Evolutionary conservation across 148 eudicot genomes (phyloP), one percentile per base, ranked within the genome.

Genomic region (Arbutus unedo): DNA sequence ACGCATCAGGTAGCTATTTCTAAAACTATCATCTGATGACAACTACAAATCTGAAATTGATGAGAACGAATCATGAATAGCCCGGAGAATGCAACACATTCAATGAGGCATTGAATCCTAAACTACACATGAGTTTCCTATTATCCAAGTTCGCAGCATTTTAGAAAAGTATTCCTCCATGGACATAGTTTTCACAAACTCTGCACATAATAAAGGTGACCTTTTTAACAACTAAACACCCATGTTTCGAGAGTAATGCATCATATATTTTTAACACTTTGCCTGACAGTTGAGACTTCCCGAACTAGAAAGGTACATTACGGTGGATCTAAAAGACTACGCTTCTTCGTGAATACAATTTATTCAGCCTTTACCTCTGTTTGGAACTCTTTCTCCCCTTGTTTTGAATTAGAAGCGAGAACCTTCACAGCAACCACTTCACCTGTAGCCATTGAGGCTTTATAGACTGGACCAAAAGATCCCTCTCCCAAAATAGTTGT

Each of bases 371-470:
- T 81, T 86, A 97, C 99, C 97, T 97, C 99, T 70, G 98, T 97
- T 83, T 94, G 96, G 86, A 97, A 97, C 92, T 97, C 98, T 81
- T 74, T 97, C 80, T 97, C 99, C 76, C 99, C 99, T 85, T 97
- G 99, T 88, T 88, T 97, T 6, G 99, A 97, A 88, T 92, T 56
- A 75, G 98, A 94, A 79, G 99, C 99, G 82, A 97, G 92, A 82
- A 90, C 99, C 87, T 97, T 97, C 77, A 97, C 92, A 38, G 99
- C 99, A 78, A 91, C 93, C 79, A 97, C 92, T 83, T 88, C 98
- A 76, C 97, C 95, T 57, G 94, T 85, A 76, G 97, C 91, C 97
- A 97, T 89, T 64, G 86, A 79, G 62, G 99, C 99, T 92, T 93
- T 97, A 88, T 93, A 97, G 48, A 97, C 99, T 6, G 95, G 95